Conservation (phyloP, 495 filamentous ascomycete species). For the Delitschia confertaspora region DNA sequence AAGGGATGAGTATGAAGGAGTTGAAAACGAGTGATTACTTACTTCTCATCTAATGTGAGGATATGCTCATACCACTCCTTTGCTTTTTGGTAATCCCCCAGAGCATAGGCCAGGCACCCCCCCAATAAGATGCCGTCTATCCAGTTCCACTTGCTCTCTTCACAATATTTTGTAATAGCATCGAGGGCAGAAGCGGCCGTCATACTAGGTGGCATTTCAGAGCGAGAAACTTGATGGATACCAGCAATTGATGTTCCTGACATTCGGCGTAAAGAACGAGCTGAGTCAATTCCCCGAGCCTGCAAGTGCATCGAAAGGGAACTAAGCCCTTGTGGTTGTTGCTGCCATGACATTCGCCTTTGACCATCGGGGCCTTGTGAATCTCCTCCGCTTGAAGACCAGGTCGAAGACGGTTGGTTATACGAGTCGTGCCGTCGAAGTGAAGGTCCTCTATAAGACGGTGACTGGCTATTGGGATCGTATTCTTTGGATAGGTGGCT, state of each 20-base stretch:
- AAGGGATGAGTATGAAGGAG: background rate
- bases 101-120: conserved; percentile 86
- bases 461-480: conserved; percentile 3
- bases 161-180: conserved; percentile 70
- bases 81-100: conserved; percentile 79
- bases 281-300: conserved; percentile 6
- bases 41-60: conserved; percentile 70
- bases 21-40: conserved; percentile 32
- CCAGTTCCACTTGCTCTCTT: conserved; percentile 87
- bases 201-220: conserved; percentile 28
- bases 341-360: conserved; percentile 15
- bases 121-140: conserved; percentile 90
- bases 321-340: conserved; percentile 1
- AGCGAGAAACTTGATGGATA: conserved; percentile 12
- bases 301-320: conserved; percentile 5
- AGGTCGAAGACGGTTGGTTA: conserved; percentile 17
- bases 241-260: conserved; percentile 24
- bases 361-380: conserved; percentile 2
- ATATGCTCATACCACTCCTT: conserved; percentile 85
- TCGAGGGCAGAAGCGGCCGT: conserved; percentile 64
- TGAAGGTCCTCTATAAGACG: background rate
- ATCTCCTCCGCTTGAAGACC: conserved; percentile 9
- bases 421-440: conserved; percentile 2
- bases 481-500: background rate
- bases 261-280: conserved; percentile 24